Evolutionary conservation across 768 basidiomycete species (phyloP).

Genomic region (Mycena olivaceomarginata): DNA sequence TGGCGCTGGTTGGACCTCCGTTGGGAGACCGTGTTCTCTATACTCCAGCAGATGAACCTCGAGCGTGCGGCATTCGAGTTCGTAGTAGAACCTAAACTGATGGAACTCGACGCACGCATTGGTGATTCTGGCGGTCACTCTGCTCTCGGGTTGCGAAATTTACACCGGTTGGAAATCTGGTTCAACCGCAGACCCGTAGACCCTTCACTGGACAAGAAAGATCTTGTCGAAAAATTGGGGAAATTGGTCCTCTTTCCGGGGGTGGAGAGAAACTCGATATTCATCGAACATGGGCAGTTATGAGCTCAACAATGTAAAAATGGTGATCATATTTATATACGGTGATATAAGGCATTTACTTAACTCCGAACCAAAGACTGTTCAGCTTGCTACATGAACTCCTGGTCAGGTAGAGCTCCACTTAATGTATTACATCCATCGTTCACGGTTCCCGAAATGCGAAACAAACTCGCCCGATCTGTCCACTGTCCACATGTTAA

Average conservation of each 20-base stretch:
- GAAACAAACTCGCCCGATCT: slow-evolving; percentile 35
- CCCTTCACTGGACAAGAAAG: no score
- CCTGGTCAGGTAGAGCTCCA: no score
- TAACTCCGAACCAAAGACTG: no score
- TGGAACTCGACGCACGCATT: not conserved
- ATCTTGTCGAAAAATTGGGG: no score
- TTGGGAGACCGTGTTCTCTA: not conserved
- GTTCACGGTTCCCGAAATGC: slow-evolving; percentile 37
- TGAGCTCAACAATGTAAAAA: no score
- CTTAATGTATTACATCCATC: slow-evolving; percentile 26
- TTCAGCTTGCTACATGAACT: no score
- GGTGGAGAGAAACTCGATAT: no score
- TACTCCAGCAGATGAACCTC: slow-evolving; percentile 18
- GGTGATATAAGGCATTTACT: no score
- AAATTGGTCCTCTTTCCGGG: no score
- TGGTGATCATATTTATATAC: no score
- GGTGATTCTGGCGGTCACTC: not conserved
- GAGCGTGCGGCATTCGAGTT: not conserved
- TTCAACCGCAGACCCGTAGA: not conserved
- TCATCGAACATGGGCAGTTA: no score
- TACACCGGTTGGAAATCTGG: not conserved
- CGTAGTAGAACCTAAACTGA: not conserved
- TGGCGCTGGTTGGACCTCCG: no score
- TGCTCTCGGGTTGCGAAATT: not conserved
- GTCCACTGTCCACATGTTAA: slow-evolving; percentile 25